A percentile compares a stretch with the other conserved stretches of the same genome.
These are phyloP conservation scores for Aegilops bicornis DNA, from an alignment of 176 grass and related monocot species.

Conservation along the genomic window DNA sequence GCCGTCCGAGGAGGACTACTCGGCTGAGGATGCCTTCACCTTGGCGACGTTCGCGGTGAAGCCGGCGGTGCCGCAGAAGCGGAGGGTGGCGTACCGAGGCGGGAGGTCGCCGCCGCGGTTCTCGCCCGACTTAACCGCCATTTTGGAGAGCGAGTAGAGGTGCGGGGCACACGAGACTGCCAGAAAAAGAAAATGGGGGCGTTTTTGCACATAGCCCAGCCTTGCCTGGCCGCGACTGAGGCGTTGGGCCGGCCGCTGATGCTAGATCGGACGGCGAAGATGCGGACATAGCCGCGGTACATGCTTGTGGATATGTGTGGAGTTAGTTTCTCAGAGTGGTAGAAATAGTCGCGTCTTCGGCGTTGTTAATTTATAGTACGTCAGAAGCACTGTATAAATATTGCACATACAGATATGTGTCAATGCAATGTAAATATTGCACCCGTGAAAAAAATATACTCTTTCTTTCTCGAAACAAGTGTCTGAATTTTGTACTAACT, in stretches of 20 bases:
- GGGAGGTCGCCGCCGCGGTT: constrained; percentile 42
- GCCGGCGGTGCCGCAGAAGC: neutral
- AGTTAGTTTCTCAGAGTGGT: neutral
- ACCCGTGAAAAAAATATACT: too few species aligned
- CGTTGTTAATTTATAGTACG: too few species aligned
- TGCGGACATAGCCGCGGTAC: too few species aligned
- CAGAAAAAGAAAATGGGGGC: neutral
- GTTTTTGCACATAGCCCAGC: neutral
- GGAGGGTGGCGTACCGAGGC: constrained; percentile 19
- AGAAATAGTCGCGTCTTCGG: too few species aligned
- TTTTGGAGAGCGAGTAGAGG: constrained; percentile 52
- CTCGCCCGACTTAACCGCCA: constrained; percentile 57
- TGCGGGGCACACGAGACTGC: neutral
- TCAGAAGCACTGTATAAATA: neutral
- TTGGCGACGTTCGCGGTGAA: neutral
- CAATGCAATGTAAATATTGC: too few species aligned
- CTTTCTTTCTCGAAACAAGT: too few species aligned
- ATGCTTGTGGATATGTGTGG: neutral
- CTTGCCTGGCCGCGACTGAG: too few species aligned
- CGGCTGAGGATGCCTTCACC: neutral
- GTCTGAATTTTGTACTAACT: too few species aligned
- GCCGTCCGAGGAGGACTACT: constrained; percentile 30
- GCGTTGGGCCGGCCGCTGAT: too few species aligned
- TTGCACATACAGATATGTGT: neutral
- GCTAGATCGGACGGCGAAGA: too few species aligned